phyloP scores from a whole-genome alignment of 345 rosid species.

The Camelina sativa region DNA sequence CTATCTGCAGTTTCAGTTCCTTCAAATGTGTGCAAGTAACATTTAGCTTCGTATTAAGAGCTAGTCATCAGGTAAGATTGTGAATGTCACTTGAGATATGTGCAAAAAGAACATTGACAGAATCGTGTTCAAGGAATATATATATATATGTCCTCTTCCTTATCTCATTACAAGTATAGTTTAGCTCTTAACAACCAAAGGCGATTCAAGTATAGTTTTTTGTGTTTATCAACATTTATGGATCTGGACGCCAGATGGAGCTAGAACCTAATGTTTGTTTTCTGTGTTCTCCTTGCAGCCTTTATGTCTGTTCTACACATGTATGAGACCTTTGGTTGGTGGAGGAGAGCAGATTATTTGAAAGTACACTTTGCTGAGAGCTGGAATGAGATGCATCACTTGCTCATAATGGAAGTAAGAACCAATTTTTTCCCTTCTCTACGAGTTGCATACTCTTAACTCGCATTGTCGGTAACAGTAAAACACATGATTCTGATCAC shows the following conservation, averaged over 20 bases:
- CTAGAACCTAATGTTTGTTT: conserved; percentile 18
- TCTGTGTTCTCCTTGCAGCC: conserved; percentile 53
- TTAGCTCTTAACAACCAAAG: not conserved
- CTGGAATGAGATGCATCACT: conserved; percentile 99
- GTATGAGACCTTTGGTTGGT: conserved; percentile 99
- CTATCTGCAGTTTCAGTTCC: not conserved
- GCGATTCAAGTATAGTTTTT: not conserved
- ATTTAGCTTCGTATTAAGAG: not conserved
- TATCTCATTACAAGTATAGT: not conserved
- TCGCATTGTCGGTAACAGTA: conserved; percentile 11
- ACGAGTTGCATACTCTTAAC: conserved; percentile 2
- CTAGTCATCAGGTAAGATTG: conserved; percentile 3
- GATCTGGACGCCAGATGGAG: not conserved
- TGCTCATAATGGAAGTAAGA: conserved; percentile 98
- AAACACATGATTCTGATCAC: conserved; percentile 36
- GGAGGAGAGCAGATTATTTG: conserved; percentile 96
- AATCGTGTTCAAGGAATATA: not conserved
- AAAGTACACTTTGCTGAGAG: conserved; percentile 99
- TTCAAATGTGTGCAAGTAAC: not conserved
- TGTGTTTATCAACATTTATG: conserved; percentile 15
- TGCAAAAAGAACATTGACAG: not conserved
- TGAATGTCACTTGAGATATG: conserved; percentile 10
- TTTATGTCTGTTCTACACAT: conserved; percentile 92
- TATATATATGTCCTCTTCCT: not conserved
- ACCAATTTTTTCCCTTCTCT: not conserved